Evolutionary conservation across 345 rosid species (phyloP).

Genomic region (Cochlearia excelsa): DNA sequence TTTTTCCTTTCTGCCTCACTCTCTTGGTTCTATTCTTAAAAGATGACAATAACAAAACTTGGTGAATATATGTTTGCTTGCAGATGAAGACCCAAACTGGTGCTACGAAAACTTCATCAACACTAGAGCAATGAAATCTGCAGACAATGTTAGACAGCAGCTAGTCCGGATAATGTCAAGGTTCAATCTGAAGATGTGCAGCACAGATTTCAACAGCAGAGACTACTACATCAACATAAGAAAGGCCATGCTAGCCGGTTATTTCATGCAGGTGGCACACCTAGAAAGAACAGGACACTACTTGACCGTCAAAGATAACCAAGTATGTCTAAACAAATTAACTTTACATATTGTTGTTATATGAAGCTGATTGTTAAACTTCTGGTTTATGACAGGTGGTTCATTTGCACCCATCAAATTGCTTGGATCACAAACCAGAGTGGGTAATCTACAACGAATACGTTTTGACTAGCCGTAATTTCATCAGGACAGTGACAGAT

Average conservation of each 20-base stretch:
- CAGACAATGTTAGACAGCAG: slow-evolving; percentile 96
- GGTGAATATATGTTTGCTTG: slow-evolving; percentile 15
- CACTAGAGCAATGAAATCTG: slow-evolving; percentile 76
- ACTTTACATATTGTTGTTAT: neutral
- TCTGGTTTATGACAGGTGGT: slow-evolving; percentile 57
- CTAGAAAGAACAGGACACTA: slow-evolving; percentile 85
- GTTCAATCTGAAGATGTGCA: slow-evolving; percentile 80
- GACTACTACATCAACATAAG: slow-evolving; percentile 91
- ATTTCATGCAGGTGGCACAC: slow-evolving; percentile 98
- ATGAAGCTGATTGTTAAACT: neutral
- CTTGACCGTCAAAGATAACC: slow-evolving; percentile 94
- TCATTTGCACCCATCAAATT: slow-evolving; percentile 94
- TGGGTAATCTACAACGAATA: slow-evolving; percentile 97
- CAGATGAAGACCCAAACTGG: slow-evolving; percentile 93
- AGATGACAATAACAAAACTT: neutral
- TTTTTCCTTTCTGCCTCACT: neutral
- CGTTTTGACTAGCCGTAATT: slow-evolving; percentile 83
- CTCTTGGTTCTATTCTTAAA: neutral
- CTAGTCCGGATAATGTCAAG: slow-evolving; percentile 91
- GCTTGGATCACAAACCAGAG: slow-evolving; percentile 95
- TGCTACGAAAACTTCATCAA: slow-evolving; percentile 94
- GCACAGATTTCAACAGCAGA: slow-evolving; percentile 85
- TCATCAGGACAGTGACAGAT: slow-evolving; percentile 87
- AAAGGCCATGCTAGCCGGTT: slow-evolving; percentile 85
- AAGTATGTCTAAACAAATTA: slow-evolving; percentile 41